Base-by-base conservation (phyloP, 2,329 filamentous ascomycete species). In the Aureobasidium sp. region DNA sequence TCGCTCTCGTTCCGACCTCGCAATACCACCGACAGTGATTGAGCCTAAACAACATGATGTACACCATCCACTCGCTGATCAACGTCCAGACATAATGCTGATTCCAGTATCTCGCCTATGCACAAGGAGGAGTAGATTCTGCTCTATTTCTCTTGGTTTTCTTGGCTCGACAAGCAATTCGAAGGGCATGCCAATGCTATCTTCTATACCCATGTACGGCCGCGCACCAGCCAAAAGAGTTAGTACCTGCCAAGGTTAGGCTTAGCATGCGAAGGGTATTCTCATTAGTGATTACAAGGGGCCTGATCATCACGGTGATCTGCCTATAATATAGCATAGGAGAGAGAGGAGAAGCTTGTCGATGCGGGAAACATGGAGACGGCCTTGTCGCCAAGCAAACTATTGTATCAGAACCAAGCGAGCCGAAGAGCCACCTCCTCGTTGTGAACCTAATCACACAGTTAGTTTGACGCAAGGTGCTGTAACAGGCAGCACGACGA, bases 81-180 rank as follows among this genome's bases (percentile, higher is more conserved):
- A 31, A 55, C 51, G 23, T 43, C 21, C n/a, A 17, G 37, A 45
- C 27, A 11, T 43, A 23, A 29, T 33, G 29, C 21, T 42, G 38
- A 35, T n/a, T 55, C 21, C 17, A 9, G 38, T n/a, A 17, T 37
- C 51, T 55, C 51, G 51, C 51, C 31, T 55, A 55, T 45, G 51
- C 51, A 55, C 15, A 17, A 33, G 8, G 10, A 33, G 25, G 27
- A 33, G 38, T 21, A 25, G 33, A 33, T 21, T 21, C 19, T 43
- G 51, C 11, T 55, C 27, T 45, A 33, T 33, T 45, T 35, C 29
- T 35, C 51, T 55, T 55, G 49, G 49, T 31, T 10, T 25, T 53
- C 49, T 53, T 53, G 51, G 51, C 51, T 45, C n/a, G 51, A 55
- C 51, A 55, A 53, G 51, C 51, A 29, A 55, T n/a, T 31, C 19